phyloP scores from a whole-genome alignment of 768 basidiomycete species.

The Rubroboletus satanas region DNA sequence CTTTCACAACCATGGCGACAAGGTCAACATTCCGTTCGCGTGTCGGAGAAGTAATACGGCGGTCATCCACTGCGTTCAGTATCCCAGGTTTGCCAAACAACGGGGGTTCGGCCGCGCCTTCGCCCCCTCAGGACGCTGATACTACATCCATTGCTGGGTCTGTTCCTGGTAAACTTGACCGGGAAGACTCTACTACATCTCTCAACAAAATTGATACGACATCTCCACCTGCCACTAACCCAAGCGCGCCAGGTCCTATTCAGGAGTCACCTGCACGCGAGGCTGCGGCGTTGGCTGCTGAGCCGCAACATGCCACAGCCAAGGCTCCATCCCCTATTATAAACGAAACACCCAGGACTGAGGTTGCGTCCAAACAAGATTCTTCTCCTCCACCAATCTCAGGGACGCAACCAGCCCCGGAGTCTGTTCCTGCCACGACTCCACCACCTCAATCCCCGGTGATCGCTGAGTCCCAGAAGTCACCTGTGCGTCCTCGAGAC shows the following conservation, averaged over 20 bases:
- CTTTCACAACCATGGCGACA: constrained; percentile 33
- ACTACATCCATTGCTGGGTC: constrained; percentile 26
- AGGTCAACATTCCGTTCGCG: constrained; percentile 50
- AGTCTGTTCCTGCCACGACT: constrained; percentile 13
- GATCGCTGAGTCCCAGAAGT: constrained; percentile 5
- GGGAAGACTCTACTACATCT: constrained; percentile 27
- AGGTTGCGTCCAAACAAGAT: constrained; percentile 13
- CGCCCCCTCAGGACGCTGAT: constrained; percentile 27
- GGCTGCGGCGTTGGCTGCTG: constrained; percentile 39
- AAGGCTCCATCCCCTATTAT: constrained; percentile 44
- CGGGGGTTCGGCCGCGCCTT: constrained; percentile 22
- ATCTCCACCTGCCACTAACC: constrained; percentile 17
- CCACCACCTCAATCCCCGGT: constrained; percentile 13
- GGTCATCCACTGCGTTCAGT: constrained; percentile 54
- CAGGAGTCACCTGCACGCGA: constrained; percentile 66
- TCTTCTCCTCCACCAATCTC: constrained; percentile 18
- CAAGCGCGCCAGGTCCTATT: constrained; percentile 56
- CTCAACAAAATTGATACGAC: constrained; percentile 35
- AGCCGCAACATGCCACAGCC: constrained; percentile 19
- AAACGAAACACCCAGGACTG: constrained; percentile 23
- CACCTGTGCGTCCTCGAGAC: constrained; percentile 24
- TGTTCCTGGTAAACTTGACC: constrained; percentile 27
- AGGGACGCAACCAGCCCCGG: constrained; percentile 18
- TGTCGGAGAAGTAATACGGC: constrained; percentile 56
- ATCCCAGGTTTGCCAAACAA: constrained; percentile 36